Conservation (phyloP, 106 monocot species). For the Gastrodia elata region DNA sequence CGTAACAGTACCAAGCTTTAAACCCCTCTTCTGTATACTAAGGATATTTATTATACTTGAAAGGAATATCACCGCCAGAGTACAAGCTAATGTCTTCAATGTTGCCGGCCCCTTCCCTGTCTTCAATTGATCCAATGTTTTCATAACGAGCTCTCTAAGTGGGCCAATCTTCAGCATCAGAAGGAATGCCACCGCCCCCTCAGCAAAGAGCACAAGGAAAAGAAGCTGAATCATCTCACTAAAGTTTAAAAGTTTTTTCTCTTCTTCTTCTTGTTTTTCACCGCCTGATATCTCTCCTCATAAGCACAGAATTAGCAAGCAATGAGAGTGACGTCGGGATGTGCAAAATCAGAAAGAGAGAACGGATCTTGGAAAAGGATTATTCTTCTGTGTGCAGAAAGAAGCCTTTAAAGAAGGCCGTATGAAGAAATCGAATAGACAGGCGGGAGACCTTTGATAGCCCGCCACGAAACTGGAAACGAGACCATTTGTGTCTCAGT, state of each 20-base stretch:
- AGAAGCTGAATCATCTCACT: conserved; percentile 71
- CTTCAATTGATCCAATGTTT: conserved; percentile 67
- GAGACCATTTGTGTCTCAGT: neutral
- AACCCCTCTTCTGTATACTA: conserved; percentile 76
- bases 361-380: neutral
- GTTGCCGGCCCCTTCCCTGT: conserved; percentile 80
- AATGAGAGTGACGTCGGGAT: neutral
- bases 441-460: neutral
- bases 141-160: conserved; percentile 71
- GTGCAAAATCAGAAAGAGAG: neutral
- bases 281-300: neutral
- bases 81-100: conserved; percentile 83
- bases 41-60: conserved; percentile 69
- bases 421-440: too few species aligned
- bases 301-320: neutral
- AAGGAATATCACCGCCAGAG: conserved; percentile 55
- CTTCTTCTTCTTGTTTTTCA: neutral
- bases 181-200: conserved; percentile 75
- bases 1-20: conserved; percentile 84
- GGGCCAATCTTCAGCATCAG: conserved; percentile 88
- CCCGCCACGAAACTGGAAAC: neutral
- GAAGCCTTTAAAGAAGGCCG: neutral
- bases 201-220: conserved; percentile 73
- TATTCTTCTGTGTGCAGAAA: neutral
- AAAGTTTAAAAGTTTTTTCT: neutral